Conservation (phyloP, 2,329 filamentous ascomycete genomes). For the Stenocarpella maydis region DNA sequence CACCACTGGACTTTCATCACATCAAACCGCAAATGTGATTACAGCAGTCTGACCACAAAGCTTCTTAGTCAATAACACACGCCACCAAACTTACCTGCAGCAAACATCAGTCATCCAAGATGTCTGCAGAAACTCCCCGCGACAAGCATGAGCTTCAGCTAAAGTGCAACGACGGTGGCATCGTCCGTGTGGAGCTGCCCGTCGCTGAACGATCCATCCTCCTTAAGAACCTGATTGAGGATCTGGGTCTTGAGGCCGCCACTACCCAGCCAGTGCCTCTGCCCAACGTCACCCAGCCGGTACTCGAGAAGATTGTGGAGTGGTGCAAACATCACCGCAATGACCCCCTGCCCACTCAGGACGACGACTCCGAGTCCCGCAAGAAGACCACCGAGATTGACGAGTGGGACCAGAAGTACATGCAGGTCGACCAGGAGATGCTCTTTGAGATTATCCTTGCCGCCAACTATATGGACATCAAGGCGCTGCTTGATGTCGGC, state of each 20-base stretch:
- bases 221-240: slow-evolving; percentile 98
- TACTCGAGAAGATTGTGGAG: slow-evolving; percentile 95
- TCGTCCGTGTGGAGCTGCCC: slow-evolving; percentile 70
- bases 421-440: slow-evolving; percentile 99
- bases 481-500: slow-evolving; percentile 94
- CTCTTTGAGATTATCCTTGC: slow-evolving; percentile 98
- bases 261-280: slow-evolving; percentile 80
- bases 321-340: slow-evolving; percentile 97
- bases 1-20: background rate
- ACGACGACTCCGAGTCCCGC: slow-evolving; percentile 91
- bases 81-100: slow-evolving; percentile 36
- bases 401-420: slow-evolving; percentile 99
- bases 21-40: background rate
- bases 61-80: background rate
- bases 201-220: slow-evolving; percentile 92
- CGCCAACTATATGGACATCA: slow-evolving; percentile 99
- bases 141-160: slow-evolving; percentile 52
- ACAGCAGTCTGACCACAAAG: slow-evolving; percentile 24
- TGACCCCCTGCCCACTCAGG: slow-evolving; percentile 81
- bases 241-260: slow-evolving; percentile 74
- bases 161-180: slow-evolving; percentile 59
- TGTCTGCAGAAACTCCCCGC: slow-evolving; percentile 40
- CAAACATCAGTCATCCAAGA: slow-evolving; percentile 36
- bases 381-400: slow-evolving; percentile 99
- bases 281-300: slow-evolving; percentile 89